These are phyloP conservation scores for Pythium chondricola DNA, from an alignment of 352 stramenopile genomes.

Conservation along the genomic window DNA sequence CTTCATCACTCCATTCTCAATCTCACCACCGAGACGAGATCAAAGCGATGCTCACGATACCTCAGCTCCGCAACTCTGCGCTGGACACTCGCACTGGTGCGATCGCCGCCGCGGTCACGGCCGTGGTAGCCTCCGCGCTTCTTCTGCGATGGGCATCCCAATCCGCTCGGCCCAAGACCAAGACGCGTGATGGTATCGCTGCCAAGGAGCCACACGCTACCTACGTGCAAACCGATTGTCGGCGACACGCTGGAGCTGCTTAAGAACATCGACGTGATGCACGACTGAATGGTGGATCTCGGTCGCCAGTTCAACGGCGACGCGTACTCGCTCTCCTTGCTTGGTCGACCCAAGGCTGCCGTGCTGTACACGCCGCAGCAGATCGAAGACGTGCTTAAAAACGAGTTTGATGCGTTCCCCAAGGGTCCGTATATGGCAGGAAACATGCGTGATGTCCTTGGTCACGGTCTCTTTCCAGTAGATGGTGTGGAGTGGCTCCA, in stretches of 20 bases:
- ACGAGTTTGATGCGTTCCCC: slow-evolving; percentile 59
- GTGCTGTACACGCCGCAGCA: slow-evolving; percentile 16
- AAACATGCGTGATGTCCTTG: slow-evolving; percentile 40
- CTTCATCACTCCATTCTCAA: no score
- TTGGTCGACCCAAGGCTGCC: slow-evolving; percentile 6
- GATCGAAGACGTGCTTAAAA: slow-evolving; percentile 46
- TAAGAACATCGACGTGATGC: slow-evolving; percentile 2
- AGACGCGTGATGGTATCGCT: no score
- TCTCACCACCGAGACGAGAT: no score
- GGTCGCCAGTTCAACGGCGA: slow-evolving; percentile 10
- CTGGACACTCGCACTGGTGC: no score
- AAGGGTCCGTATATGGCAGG: slow-evolving; percentile 40
- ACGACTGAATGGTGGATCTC: slow-evolving; percentile 17
- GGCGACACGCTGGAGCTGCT: slow-evolving; percentile 18
- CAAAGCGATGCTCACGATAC: no score
- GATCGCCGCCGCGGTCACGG: no score
- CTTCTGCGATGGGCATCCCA: no score
- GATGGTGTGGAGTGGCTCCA: slow-evolving; percentile 53
- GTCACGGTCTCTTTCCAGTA: slow-evolving; percentile 58
- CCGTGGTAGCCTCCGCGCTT: no score
- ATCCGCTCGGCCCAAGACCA: no score
- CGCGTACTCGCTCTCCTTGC: slow-evolving; percentile 8
- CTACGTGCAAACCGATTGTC: no score
- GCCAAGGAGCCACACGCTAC: no score
- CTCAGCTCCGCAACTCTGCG: no score